Evolutionary conservation across 768 basidiomycete species (phyloP).

Genomic region (Suillus decipiens): DNA sequence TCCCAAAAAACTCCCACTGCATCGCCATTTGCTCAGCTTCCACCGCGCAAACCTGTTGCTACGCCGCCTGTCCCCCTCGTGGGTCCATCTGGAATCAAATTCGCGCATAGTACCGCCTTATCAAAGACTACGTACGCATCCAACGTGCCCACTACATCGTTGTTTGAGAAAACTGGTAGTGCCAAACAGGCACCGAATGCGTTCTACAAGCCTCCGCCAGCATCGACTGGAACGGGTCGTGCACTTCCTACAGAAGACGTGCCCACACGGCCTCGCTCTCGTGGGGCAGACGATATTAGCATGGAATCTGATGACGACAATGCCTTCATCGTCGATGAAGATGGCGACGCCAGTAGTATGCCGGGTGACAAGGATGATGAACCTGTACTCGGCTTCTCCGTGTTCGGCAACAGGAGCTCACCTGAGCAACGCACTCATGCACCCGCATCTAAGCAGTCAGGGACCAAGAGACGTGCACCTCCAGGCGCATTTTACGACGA

Average conservation of each 20-base stretch:
- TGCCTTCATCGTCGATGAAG: constrained; percentile 9
- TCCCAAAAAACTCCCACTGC: not conserved
- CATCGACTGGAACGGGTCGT: constrained; percentile 17
- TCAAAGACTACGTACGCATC: constrained; percentile 12
- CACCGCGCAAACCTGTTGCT: constrained; percentile 8
- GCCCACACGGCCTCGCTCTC: constrained; percentile 9
- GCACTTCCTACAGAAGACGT: constrained; percentile 15
- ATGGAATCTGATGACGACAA: constrained; percentile 16
- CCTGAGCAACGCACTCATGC: constrained; percentile 16
- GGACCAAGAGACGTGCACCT: constrained; percentile 34
- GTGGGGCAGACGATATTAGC: constrained; percentile 16
- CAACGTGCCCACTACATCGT: constrained; percentile 17
- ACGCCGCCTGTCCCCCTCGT: constrained; percentile 15
- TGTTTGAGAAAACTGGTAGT: constrained; percentile 47
- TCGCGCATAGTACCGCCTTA: constrained; percentile 4
- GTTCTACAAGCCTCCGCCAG: constrained; percentile 59
- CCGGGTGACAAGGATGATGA: constrained; percentile 12
- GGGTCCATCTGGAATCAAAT: constrained; percentile 13
- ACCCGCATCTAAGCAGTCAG: constrained; percentile 15
- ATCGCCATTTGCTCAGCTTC: constrained; percentile 6
- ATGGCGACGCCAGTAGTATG: constrained; percentile 7
- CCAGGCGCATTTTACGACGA: constrained; percentile 53
- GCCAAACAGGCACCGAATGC: constrained; percentile 62
- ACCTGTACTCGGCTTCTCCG: constrained; percentile 27
- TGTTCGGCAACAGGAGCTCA: constrained; percentile 27